phyloP scores from a whole-genome alignment of 805 yeast species.

The Saccharomyces paradoxus region DNA sequence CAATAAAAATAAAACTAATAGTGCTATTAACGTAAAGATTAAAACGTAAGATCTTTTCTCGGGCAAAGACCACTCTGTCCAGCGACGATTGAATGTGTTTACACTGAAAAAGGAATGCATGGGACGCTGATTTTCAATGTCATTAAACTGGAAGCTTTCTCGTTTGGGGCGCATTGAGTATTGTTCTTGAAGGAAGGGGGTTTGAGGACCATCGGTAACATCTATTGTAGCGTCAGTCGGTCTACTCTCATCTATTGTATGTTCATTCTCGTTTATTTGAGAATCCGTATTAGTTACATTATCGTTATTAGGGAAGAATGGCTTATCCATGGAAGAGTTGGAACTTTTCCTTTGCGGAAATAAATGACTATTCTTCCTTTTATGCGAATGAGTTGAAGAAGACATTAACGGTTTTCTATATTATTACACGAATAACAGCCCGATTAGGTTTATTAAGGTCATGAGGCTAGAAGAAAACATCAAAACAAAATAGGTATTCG shows the following conservation, averaged over 20 bases:
- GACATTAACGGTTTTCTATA: neutral
- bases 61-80: neutral
- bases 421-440: neutral
- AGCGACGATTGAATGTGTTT: neutral
- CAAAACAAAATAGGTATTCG: neutral
- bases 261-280: constrained; percentile 3
- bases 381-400: constrained; percentile 8
- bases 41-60: neutral
- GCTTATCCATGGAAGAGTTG: constrained; percentile 8
- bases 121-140: neutral
- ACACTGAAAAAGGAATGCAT: neutral
- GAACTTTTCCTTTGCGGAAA: constrained; percentile 23
- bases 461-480: neutral
- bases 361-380: constrained; percentile 26
- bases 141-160: neutral
- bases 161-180: neutral
- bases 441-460: neutral
- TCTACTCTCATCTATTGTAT: constrained; percentile 2
- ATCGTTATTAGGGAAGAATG: neutral
- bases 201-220: neutral
- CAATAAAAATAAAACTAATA: neutral
- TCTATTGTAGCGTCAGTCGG: neutral
- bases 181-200: neutral
- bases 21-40: neutral
- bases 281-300: constrained; percentile 8